These are phyloP conservation scores for Aspergillus proliferans DNA, from an alignment of 2,329 filamentous ascomycete species.

Conservation along the genomic window DNA sequence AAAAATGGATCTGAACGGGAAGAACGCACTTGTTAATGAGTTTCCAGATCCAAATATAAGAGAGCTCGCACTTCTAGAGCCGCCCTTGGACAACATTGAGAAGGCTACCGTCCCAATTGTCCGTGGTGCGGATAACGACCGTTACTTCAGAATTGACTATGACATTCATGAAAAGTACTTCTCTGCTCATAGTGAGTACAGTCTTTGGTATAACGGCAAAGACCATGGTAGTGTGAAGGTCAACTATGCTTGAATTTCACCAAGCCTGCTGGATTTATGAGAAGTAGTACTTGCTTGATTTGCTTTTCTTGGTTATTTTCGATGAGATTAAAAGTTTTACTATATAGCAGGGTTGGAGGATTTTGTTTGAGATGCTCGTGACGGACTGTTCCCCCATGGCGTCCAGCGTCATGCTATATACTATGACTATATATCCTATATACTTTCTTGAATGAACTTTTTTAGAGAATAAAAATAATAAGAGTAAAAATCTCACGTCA, in stretches of 20 bases:
- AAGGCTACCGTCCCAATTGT: conserved; percentile 4
- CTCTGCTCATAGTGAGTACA: conserved; percentile 16
- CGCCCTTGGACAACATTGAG: conserved; percentile 10
- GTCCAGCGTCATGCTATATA: too few relatives aligned
- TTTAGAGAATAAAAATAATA: too few relatives aligned
- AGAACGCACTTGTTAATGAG: too few relatives aligned
- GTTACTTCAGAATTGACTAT: conserved; percentile 11
- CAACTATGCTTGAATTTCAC: conserved; percentile 11
- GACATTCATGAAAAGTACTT: conserved; percentile 14
- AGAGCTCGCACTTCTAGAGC: conserved; percentile 11
- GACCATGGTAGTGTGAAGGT: conserved; percentile 14
- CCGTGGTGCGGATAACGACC: conserved; percentile 5
- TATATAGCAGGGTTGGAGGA: too few relatives aligned
- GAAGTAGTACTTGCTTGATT: not conserved
- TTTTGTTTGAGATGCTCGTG: not conserved
- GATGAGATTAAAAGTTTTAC: not conserved
- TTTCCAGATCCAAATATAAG: not conserved
- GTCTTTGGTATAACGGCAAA: conserved; percentile 12
- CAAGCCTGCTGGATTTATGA: not conserved
- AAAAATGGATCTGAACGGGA: too few relatives aligned
- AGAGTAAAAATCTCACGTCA: too few relatives aligned
- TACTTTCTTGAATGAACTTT: too few relatives aligned
- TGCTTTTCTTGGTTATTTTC: not conserved
- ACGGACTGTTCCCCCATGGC: not conserved
- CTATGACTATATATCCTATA: too few relatives aligned